phyloP scores from a whole-genome alignment of 345 rosid genomes.

The Melaleuca alternifolia region DNA sequence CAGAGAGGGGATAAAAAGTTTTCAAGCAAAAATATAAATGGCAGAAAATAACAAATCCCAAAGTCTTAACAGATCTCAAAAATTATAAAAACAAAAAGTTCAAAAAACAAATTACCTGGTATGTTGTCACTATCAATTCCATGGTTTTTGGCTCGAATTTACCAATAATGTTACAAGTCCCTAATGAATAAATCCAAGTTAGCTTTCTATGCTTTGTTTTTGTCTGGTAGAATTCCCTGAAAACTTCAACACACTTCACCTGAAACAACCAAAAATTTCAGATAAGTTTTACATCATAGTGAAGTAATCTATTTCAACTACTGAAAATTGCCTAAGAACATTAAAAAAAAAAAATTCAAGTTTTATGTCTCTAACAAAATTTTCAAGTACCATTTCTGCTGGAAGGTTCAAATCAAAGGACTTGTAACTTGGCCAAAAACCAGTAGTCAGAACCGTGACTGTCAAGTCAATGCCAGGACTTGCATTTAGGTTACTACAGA shows the following conservation, averaged over 20 bases:
- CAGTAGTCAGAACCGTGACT: conserved; percentile 82
- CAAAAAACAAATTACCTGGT: conserved; percentile 42
- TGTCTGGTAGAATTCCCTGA: conserved; percentile 47
- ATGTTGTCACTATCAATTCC: conserved; percentile 58
- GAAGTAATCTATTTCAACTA: neutral
- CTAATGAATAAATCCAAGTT: conserved; percentile 58
- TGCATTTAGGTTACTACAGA: conserved; percentile 31
- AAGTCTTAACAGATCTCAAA: neutral
- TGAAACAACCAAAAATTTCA: conserved; percentile 12
- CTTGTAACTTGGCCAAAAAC: conserved; percentile 89
- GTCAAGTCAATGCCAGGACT: conserved; percentile 70
- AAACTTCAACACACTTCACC: conserved; percentile 62
- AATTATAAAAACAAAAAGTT: neutral
- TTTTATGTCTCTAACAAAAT: neutral
- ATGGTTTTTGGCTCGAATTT: conserved; percentile 53
- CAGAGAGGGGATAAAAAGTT: neutral
- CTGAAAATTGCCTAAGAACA: no score
- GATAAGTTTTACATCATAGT: neutral
- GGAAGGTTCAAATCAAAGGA: conserved; percentile 75
- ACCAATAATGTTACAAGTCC: conserved; percentile 44
- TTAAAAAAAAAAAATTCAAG: no score
- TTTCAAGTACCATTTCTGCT: conserved; percentile 51
- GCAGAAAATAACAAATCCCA: neutral
- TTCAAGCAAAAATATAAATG: neutral
- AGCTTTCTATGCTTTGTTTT: conserved; percentile 58